Base-by-base conservation (phyloP, 345 rosid species). In the Zanthoxylum bungeanum region DNA sequence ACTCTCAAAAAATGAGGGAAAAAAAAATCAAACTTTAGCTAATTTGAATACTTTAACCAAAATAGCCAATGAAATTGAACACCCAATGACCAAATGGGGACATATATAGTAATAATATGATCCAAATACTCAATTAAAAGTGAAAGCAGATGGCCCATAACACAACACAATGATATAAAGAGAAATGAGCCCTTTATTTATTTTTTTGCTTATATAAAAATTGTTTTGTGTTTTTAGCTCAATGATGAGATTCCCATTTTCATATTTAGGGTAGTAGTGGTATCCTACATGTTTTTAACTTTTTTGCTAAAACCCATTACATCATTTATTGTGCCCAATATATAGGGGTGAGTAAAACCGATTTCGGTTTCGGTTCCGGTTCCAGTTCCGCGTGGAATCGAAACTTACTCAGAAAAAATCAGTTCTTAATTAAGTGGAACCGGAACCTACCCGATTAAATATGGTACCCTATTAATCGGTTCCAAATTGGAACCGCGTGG, bases 181-280 rank as follows among this genome's bases (percentile, higher is more conserved):
- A 16, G 76, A 46, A n/a, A 77, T 59, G 83, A 81, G 74, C 28
- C 76, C 73, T 79, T 4, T 9, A 27, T 31, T n/a, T n/a, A n/a
- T n/a, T 31, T 7, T 14, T 55, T 70, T 66, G 39, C 2, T 25
- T 68, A 17, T 39, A 19, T 36, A 16, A 16, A 37, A 40, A 44
- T 52, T 60, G 49, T 39, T 49, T 50, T 49, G 68, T 65, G 61
- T 75, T 68, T n/a, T 65, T 21, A 34, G 66, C 56, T 64, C 73
- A 70, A 78, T 78, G 71, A 80, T 76, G 83, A 78, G 81, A 78
- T 78, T 73, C 80, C 79, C 76, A 55, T 52, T 68, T 75, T 42
- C 72, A 58, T 46, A 59, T 66, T 57, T 60, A 49, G 59, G 25
- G 63, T 11, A 66, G 63, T 58, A 36, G 77, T 71, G 77, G 81